These are phyloP conservation scores for Phialemoniopsis sp. DNA, from an alignment of 2,329 filamentous ascomycete species.

Conservation along the genomic window DNA sequence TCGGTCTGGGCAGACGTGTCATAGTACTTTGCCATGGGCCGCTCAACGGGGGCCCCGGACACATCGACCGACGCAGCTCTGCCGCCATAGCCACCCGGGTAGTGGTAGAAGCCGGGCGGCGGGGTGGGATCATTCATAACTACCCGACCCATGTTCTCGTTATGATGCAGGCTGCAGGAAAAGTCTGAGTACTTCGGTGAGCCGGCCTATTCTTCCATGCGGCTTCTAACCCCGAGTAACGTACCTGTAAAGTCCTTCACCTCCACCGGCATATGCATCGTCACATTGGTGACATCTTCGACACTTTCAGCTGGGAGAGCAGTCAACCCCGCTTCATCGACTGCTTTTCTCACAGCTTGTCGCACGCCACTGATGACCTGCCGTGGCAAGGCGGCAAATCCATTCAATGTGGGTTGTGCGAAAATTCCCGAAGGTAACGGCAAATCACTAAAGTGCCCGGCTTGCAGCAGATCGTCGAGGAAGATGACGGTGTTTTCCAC, in stretches of 20 bases:
- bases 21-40: slow-evolving; percentile 40
- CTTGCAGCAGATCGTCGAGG: slow-evolving; percentile 34
- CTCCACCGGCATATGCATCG: slow-evolving; percentile 49
- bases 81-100: slow-evolving; percentile 49
- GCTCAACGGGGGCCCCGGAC: slow-evolving; percentile 39
- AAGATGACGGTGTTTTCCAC: slow-evolving; percentile 48
- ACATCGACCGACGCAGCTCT: slow-evolving; percentile 48
- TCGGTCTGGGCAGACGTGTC: slow-evolving; percentile 11
- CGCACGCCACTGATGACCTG: slow-evolving; percentile 9
- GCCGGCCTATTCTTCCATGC: too few species aligned
- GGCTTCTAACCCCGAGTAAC: background rate
- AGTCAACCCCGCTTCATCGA: slow-evolving; percentile 6
- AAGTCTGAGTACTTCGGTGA: slow-evolving; percentile 37
- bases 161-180: slow-evolving; percentile 48
- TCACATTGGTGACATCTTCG: slow-evolving; percentile 30
- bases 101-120: slow-evolving; percentile 40
- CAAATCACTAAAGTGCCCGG: slow-evolving; percentile 18
- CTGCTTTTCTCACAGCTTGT: slow-evolving; percentile 9
- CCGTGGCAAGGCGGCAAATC: slow-evolving; percentile 34
- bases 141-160: slow-evolving; percentile 41
- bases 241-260: slow-evolving; percentile 46
- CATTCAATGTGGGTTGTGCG: slow-evolving; percentile 35
- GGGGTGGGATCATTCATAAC: slow-evolving; percentile 31
- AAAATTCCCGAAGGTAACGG: slow-evolving; percentile 18
- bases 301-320: slow-evolving; percentile 10